Evolutionary conservation across 495 filamentous ascomycete species (phyloP).

Genomic region (Podospora australis): DNA sequence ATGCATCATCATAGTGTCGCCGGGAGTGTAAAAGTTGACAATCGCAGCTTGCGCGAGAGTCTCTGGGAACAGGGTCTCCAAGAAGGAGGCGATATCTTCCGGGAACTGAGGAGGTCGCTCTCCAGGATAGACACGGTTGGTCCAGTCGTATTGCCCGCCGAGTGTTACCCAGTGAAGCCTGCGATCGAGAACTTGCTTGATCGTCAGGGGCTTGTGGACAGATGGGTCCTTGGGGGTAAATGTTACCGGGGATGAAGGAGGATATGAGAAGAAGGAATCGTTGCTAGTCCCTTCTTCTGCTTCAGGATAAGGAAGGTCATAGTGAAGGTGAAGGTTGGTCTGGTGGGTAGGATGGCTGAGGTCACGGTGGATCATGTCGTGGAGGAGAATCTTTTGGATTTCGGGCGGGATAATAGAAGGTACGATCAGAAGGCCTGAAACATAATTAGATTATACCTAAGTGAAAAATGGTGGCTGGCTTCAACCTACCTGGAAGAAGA

Average conservation of each 20-base stretch:
- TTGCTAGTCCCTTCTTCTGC: conserved; percentile 10
- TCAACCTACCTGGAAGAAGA: conserved; percentile 31
- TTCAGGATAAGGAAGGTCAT: conserved; percentile 63
- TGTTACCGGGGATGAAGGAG: conserved; percentile 22
- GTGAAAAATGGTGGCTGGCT: too few relatives aligned
- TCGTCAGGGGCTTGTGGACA: conserved; percentile 62
- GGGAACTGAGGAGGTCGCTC: conserved; percentile 67
- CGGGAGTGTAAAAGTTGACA: conserved; percentile 81
- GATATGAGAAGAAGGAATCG: conserved; percentile 42
- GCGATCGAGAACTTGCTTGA: conserved; percentile 59
- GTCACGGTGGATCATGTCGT: conserved; percentile 68
- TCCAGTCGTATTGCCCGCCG: conserved; percentile 94
- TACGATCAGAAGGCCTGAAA: conserved; percentile 65
- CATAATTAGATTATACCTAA: not conserved
- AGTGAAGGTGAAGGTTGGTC: conserved; percentile 84
- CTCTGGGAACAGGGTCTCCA: conserved; percentile 61
- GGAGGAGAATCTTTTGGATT: conserved; percentile 62
- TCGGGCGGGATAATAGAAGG: conserved; percentile 63
- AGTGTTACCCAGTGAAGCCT: conserved; percentile 90
- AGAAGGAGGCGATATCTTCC: conserved; percentile 56
- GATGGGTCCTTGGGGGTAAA: conserved; percentile 62
- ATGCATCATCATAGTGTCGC: conserved; percentile 82
- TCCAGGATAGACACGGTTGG: conserved; percentile 67
- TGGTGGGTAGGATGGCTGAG: conserved; percentile 65
- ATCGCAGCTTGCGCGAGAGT: conserved; percentile 81